These are phyloP conservation scores for Boletus sp. DNA, from an alignment of 768 basidiomycete species.

Conservation along the genomic window DNA sequence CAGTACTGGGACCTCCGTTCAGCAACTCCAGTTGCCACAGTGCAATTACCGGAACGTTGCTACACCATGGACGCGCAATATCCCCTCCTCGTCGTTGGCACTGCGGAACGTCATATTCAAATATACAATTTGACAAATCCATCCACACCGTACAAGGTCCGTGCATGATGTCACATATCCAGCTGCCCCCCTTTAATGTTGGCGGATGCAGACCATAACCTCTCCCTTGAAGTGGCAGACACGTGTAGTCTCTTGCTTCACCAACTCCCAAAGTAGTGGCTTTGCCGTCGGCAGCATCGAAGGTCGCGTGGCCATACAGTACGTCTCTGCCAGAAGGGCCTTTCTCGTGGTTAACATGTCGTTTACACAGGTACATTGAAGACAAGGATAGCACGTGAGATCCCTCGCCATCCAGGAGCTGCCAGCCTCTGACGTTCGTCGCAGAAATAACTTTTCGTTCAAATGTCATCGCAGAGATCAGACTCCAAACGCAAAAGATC, in stretches of 20 bases:
- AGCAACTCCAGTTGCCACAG: constrained; percentile 69
- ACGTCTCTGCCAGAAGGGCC: constrained; percentile 33
- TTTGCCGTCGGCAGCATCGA: constrained; percentile 86
- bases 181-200: not conserved
- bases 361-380: constrained; percentile 66
- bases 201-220: constrained; percentile 54
- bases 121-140: constrained; percentile 87
- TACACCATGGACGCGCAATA: constrained; percentile 83
- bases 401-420: constrained; percentile 11
- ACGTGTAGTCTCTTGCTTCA: constrained; percentile 80
- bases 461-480: constrained; percentile 71
- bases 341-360: not conserved
- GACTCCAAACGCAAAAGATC: constrained; percentile 54
- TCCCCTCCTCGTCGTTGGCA: constrained; percentile 87
- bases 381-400: constrained; percentile 73
- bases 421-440: not conserved
- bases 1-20: constrained; percentile 93
- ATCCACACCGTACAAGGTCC: constrained; percentile 70
- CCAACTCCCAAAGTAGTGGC: constrained; percentile 59
- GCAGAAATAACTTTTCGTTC: constrained; percentile 82
- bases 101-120: constrained; percentile 88
- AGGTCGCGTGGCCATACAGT: constrained; percentile 96
- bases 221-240: constrained; percentile 96
- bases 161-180: constrained; percentile 13
- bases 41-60: constrained; percentile 85